These are phyloP conservation scores for Thermochaetoides thermophila DNA, from an alignment of 495 filamentous ascomycete genomes.

Conservation along the genomic window DNA sequence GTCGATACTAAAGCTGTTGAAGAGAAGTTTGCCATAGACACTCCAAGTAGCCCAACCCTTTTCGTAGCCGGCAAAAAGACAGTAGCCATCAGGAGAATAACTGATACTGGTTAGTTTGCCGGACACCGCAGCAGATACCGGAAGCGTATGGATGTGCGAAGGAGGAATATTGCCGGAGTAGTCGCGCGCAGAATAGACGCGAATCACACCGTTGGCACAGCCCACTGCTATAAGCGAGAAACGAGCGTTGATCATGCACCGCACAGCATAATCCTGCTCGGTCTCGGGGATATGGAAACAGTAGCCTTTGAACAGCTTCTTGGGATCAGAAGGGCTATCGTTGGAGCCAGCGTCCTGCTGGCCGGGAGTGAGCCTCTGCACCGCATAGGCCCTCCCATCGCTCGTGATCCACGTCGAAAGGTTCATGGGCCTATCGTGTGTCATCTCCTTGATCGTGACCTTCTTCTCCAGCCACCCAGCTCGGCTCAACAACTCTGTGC, in stretches of 20 bases:
- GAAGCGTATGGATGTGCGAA: conserved; percentile 61
- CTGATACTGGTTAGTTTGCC: conserved; percentile 58
- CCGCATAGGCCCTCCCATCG: conserved; percentile 82
- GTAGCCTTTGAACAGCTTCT: conserved; percentile 73
- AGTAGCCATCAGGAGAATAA: conserved; percentile 95
- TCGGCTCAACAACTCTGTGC: conserved; percentile 74
- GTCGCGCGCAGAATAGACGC: conserved; percentile 80
- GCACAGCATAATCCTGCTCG: conserved; percentile 45
- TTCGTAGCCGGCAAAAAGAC: conserved; percentile 85
- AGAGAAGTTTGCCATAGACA: conserved; percentile 82
- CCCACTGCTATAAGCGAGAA: conserved; percentile 87
- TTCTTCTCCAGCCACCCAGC: conserved; percentile 75
- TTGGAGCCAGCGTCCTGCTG: conserved; percentile 12
- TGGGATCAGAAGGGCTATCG: conserved; percentile 24
- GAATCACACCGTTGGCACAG: conserved; percentile 64
- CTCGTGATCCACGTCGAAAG: conserved; percentile 84
- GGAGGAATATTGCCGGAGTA: conserved; percentile 85
- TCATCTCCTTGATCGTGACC: conserved; percentile 66
- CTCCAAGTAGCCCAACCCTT: conserved; percentile 93
- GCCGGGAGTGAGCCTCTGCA: conserved; percentile 45
- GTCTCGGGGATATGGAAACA: conserved; percentile 68
- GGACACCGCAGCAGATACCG: conserved; percentile 46
- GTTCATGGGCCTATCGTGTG: conserved; percentile 95
- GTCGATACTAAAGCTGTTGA: conserved; percentile 65
- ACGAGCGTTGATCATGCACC: conserved; percentile 76